Percentiles rank a stretch among this genome's conserved stretches.
Conservation (phyloP, 129 eudicot genomes). For the Lactuca saligna region DNA sequence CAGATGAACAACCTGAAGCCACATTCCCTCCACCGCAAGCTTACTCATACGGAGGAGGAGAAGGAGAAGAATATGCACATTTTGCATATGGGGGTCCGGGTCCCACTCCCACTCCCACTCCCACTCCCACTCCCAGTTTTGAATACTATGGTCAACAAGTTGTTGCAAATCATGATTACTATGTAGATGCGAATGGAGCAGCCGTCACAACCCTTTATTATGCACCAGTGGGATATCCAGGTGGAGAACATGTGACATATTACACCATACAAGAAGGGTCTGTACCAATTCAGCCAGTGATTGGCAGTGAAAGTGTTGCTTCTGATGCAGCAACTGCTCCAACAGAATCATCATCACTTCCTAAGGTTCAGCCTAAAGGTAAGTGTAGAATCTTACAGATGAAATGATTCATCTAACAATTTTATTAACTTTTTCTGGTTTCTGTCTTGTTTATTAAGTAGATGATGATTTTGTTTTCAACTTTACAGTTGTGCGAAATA, state of each 20-base stretch:
- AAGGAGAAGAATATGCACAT: constrained; percentile 41
- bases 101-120: too few relatives aligned
- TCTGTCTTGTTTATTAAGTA: constrained; percentile 1
- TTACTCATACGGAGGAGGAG: constrained; percentile 48
- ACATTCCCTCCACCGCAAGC: constrained; percentile 44
- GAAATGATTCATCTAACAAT: neutral
- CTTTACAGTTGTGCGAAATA: constrained; percentile 53
- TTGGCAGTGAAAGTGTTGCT: constrained; percentile 34
- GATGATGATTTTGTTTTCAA: constrained; percentile 5
- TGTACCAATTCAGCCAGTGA: constrained; percentile 33
- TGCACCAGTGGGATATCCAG: constrained; percentile 28
- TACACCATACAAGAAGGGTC: constrained; percentile 56
- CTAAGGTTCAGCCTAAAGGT: constrained; percentile 87
- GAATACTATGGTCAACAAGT: constrained; percentile 59
- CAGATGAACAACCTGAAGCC: constrained; percentile 75
- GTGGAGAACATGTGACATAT: constrained; percentile 47
- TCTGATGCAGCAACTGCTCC: constrained; percentile 35
- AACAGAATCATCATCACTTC: constrained; percentile 35
- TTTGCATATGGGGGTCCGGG: constrained; percentile 50
- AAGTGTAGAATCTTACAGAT: constrained; percentile 28
- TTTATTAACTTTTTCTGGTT: neutral
- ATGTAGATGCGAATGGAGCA: constrained; percentile 53
- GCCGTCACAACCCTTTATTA: constrained; percentile 52
- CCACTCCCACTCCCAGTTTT: too few relatives aligned
- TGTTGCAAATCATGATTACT: constrained; percentile 37